These are phyloP conservation scores for Tolypocladium tundrense DNA, from an alignment of 2,329 filamentous ascomycete genomes.

Conservation along the genomic window DNA sequence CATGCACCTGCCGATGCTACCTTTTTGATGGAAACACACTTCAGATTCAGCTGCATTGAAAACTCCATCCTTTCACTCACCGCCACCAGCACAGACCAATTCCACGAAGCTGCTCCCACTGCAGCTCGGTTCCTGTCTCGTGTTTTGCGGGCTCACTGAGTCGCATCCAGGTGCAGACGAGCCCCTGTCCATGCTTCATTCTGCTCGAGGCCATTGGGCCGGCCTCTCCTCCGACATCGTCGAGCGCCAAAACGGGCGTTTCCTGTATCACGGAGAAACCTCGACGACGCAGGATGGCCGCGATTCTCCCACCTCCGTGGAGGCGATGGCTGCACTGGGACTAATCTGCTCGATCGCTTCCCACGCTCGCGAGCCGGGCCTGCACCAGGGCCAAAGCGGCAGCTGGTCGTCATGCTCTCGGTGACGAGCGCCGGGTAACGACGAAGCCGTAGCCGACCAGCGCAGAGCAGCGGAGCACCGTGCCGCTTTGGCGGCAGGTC, in stretches of 20 bases:
- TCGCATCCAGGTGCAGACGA: not conserved
- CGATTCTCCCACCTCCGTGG: not conserved
- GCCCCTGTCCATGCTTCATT: not conserved
- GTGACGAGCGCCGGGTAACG: not conserved
- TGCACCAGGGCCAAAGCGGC: not conserved
- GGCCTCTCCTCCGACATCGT: not conserved
- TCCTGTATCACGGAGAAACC: not conserved
- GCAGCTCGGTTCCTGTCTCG: not conserved
- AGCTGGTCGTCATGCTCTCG: not conserved
- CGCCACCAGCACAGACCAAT: not conserved
- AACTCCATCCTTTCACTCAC: not conserved
- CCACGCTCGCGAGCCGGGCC: not conserved
- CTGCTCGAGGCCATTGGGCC: not conserved
- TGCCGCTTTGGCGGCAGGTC: not conserved
- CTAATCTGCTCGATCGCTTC: not conserved
- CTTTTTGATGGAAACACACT: not conserved
- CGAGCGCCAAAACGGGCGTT: not conserved
- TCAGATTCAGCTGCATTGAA: not conserved
- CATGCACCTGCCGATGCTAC: not conserved
- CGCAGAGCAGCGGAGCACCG: not conserved
- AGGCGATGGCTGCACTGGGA: not conserved
- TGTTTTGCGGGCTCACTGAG: not conserved
- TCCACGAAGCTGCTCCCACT: not conserved
- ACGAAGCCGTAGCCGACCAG: not conserved
- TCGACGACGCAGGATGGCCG: not conserved